Base-by-base conservation (phyloP, 2,329 filamentous ascomycete species). In the Talaromyces amestolkiae region DNA sequence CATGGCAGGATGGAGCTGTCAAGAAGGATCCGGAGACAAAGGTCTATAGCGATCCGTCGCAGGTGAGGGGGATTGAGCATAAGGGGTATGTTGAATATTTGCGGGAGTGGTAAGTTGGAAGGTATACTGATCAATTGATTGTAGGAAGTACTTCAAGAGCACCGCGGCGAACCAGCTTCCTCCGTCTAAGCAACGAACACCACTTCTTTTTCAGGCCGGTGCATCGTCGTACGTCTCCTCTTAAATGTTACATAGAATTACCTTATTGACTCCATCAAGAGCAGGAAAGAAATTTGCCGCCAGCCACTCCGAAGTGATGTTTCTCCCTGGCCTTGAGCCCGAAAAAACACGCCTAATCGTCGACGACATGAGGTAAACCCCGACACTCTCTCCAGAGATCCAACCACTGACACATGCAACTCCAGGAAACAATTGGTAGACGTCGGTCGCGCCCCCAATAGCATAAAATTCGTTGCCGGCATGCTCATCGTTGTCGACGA, bases 181-280 rank as follows among this genome's bases (percentile, higher is more conserved):
- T 2, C 56, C 63, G 27, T 65, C 63, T 15, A 65, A 56, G 31
- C 82, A 84, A 69, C 75, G 82, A 0, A 83, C 82, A 0, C 81
- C 81, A 0, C 81, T 83, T 61, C 64, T 83, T 6, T 74, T 83
- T 33, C 81, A 83, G 68, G 82, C 82, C 4, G 82, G 82, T 1
- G 79, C 80, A 0, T 81, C 78, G 3, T 77, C 78, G 33, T 65
- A 39, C 22, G 47, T 39, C 11, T 9, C 17, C 35, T 13, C 13
- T 3, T 27, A 11, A 9, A 10, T 47, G 7, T 37, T 11, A 56
- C 7, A 3, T 24, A 37, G 11, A 17, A n/a, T 24, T 5, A 56
- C 53, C 3, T 11, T 2, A 27, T 15, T 61, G 9, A 65, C 11
- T 8, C 3, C 43, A 4, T 43, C 47, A 31, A 65, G 58, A 47